Evolutionary conservation across 352 stramenopile genomes (phyloP), one percentile per base, ranked within the genome.

Genomic region (Globisporangium middletonii): DNA sequence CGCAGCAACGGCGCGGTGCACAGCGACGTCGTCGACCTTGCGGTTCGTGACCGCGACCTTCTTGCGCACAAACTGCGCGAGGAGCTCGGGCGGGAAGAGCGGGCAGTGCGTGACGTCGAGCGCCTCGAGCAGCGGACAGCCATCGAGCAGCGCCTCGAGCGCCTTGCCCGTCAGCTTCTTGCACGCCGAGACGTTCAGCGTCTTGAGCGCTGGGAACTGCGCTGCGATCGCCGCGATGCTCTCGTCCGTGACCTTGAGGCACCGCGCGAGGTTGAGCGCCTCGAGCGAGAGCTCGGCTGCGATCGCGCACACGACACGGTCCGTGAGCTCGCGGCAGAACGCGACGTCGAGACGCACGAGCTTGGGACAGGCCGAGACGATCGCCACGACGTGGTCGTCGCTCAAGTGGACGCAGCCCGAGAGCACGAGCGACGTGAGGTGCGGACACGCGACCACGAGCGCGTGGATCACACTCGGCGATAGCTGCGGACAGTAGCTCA

Each of bases 261-360:
- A 94, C 0, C 82, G 69, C 15, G 71, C 72, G 8, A 94, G 27
- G 35, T 83, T 90, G 11, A 94, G 57, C 41, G 73, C 65, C 56
- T 94, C 88, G 0, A 97, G 65, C 57, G 85, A 94, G 16, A 97
- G 67, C 7, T 84, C 74, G 35, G 88, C 74, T 15, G 86, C 79
- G 53, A 97, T 81, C 23, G 72, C 62, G 5, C 70, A 68, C 26
- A 97, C 52, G 16, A 80, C 73, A 12, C 33, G 68, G 58, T 97
- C 88, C 2, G 87, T 90, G 8, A 98, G 53, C 27, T 94, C 78
- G 4, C 86, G 83, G 55, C 90, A 98, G 43, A 94, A 92, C 0
- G 63, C 79, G 1, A 97, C 23, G 35, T 86, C 71, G 4, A 98
- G 58, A 3, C 55, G 71, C 26, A 92, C 66, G 5, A 98, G 69